Base-by-base conservation (phyloP, 2,329 filamentous ascomycete species). In the Aureobasidium sp. region DNA sequence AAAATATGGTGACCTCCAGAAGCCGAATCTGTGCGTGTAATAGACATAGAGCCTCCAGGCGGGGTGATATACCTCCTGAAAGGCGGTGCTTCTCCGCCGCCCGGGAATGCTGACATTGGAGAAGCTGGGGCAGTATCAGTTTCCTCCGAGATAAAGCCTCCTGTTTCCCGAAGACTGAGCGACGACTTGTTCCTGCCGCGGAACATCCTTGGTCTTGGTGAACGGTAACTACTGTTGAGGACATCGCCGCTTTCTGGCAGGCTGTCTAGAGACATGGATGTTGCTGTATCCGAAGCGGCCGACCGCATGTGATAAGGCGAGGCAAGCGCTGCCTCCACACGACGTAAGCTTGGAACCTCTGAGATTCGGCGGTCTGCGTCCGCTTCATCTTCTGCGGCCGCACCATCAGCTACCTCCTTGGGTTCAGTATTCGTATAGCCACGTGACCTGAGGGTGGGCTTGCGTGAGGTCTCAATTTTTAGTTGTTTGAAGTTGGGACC, bases 401-500 rank as follows among this genome's bases (percentile, higher is more conserved):
- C 25, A 22, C n/a, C 41, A 15, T 55, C 49, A 9, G 11, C 14
- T 9, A 17, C 25, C 29, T 56, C 51, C 20, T 52, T 49, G 3
- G 60, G 42, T 25, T 62, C 60, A 17, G 42, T 55, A 36, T 62
- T 48, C n/a, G 27, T 62, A 17, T 31, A 59, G 20, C 56, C 56
- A 1, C 59, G 48, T 7, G 59, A 53, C 25, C 59, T 34, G 20
- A 58, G 47, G 6, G 45, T 47, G 7, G 73, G 74, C 56, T 72
- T 76, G 53, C 75, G 66, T 12, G 74, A 77, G 12, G 91, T 97
- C 73, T 97, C 90, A 62, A 97, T 97, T 76, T 91, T 96, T 56
- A 97, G 79, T 69, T 92, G 89, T 72, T 89, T 92, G 15, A 84
- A 78, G 68, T 90, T 90, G 68, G 90, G 87, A 8, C 88, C 89